These are phyloP conservation scores for Phaffomyces thermotolerans DNA, from an alignment of 805 yeast genomes.

Conservation along the genomic window DNA sequence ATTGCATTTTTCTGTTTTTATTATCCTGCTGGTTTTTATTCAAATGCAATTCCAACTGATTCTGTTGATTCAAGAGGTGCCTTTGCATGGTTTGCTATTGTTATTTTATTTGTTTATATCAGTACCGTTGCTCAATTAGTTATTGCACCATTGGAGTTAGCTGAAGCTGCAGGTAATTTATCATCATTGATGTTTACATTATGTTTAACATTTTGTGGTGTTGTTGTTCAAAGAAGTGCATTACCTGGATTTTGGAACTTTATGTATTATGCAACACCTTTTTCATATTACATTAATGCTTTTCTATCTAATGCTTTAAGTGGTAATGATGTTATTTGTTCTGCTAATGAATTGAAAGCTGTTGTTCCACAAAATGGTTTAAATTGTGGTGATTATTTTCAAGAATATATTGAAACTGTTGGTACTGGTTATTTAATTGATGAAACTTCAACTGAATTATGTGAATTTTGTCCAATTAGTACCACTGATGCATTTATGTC, in stretches of 20 bases:
- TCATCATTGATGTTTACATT: constrained; percentile 49
- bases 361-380: constrained; percentile 47
- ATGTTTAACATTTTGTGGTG: constrained; percentile 70
- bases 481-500: constrained; percentile 53
- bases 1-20: constrained; percentile 54
- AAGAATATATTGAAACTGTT: constrained; percentile 22
- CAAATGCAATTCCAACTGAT: constrained; percentile 55
- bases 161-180: constrained; percentile 56
- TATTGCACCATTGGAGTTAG: constrained; percentile 50
- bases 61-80: constrained; percentile 48
- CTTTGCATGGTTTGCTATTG: constrained; percentile 34
- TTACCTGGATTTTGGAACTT: constrained; percentile 70
- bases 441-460: constrained; percentile 36
- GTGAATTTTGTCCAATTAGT: constrained; percentile 52
- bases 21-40: constrained; percentile 63
- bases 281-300: constrained; percentile 55
- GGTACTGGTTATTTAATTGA: constrained; percentile 20
- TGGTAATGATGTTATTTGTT: constrained; percentile 38
- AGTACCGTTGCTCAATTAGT: constrained; percentile 50
- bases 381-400: constrained; percentile 52
- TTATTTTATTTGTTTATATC: constrained; percentile 42
- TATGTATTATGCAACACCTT: constrained; percentile 66
- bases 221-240: constrained; percentile 44
- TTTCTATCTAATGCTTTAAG: constrained; percentile 49
- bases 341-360: constrained; percentile 36